These are phyloP conservation scores for Pyrus bretschneideri DNA, from an alignment of 306 rosid species.

Conservation along the genomic window DNA sequence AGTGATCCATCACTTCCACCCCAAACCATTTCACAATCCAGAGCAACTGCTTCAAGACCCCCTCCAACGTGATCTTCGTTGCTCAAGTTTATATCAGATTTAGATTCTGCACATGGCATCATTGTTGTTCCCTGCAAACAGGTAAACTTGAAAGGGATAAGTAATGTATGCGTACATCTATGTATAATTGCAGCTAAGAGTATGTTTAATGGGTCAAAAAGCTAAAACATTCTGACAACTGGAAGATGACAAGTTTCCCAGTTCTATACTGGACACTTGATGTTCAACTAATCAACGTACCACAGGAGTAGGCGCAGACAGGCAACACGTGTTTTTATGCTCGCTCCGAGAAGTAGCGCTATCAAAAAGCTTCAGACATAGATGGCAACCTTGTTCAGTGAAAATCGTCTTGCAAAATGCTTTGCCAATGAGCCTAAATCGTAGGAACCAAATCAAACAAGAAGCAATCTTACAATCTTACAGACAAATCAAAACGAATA, in stretches of 20 bases:
- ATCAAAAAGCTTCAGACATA: constrained; percentile 54
- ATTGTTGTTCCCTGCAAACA: constrained; percentile 49
- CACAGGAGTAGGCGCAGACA: constrained; percentile 42
- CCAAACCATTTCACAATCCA: constrained; percentile 87
- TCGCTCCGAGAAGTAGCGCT: constrained; percentile 31
- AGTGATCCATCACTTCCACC: constrained; percentile 87
- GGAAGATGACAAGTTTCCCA: neutral
- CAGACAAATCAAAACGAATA: neutral
- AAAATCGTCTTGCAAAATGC: constrained; percentile 43
- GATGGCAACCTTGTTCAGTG: constrained; percentile 53
- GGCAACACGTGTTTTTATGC: constrained; percentile 43
- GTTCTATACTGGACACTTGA: neutral
- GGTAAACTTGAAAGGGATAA: constrained; percentile 10
- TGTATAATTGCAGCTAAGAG: neutral
- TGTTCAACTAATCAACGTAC: constrained; percentile 32
- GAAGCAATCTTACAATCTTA: neutral
- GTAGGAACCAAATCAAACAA: neutral
- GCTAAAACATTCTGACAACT: neutral
- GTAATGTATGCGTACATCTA: constrained; percentile 3
- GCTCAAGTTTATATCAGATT: constrained; percentile 15
- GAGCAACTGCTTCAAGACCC: constrained; percentile 44
- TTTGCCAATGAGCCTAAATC: constrained; percentile 58
- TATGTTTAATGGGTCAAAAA: constrained; percentile 2
- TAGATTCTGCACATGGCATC: constrained; percentile 19
- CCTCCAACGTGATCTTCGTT: constrained; percentile 21